These are phyloP conservation scores for Colletotrichum liriopes DNA, from an alignment of 2,329 filamentous ascomycete genomes.

Conservation along the genomic window DNA sequence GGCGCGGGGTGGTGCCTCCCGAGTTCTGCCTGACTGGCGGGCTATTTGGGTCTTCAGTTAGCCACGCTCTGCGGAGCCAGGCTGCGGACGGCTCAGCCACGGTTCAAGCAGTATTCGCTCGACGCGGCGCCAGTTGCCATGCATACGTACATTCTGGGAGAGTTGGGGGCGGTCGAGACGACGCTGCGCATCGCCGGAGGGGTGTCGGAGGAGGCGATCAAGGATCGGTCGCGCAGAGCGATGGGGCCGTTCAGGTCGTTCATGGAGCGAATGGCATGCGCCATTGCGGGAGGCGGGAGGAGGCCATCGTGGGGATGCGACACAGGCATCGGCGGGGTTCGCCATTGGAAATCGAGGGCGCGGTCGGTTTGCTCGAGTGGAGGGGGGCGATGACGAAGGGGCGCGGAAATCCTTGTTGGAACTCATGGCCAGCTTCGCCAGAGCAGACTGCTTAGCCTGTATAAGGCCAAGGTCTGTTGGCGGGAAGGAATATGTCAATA, in stretches of 20 bases:
- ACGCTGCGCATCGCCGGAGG: conserved; percentile 71
- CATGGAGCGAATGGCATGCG: conserved; percentile 59
- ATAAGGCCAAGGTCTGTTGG: conserved; percentile 45
- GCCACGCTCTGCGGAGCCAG: conserved; percentile 23
- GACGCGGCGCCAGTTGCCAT: conserved; percentile 32
- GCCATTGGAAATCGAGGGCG: conserved; percentile 16
- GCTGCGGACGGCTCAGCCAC: not conserved
- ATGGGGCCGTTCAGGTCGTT: conserved; percentile 57
- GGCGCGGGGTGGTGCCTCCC: conserved; percentile 81
- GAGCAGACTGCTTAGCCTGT: conserved; percentile 58
- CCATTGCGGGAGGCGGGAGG: conserved; percentile 53
- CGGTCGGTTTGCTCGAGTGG: conserved; percentile 42
- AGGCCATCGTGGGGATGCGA: conserved; percentile 49
- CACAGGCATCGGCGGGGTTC: conserved; percentile 47
- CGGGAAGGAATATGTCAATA: conserved; percentile 29
- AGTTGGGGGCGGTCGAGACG: conserved; percentile 71
- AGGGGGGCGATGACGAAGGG: conserved; percentile 49
- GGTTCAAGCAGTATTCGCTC: conserved; percentile 22
- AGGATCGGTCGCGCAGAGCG: conserved; percentile 49
- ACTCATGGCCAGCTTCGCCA: conserved; percentile 64
- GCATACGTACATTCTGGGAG: conserved; percentile 70
- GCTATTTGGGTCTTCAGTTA: conserved; percentile 60
- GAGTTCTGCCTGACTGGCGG: conserved; percentile 81
- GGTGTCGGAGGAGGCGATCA: conserved; percentile 57
- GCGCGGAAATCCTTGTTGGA: conserved; percentile 48